Evolutionary conservation across 1,139 yeast genomes (phyloP).

Genomic region (Taiozyma sp.): DNA sequence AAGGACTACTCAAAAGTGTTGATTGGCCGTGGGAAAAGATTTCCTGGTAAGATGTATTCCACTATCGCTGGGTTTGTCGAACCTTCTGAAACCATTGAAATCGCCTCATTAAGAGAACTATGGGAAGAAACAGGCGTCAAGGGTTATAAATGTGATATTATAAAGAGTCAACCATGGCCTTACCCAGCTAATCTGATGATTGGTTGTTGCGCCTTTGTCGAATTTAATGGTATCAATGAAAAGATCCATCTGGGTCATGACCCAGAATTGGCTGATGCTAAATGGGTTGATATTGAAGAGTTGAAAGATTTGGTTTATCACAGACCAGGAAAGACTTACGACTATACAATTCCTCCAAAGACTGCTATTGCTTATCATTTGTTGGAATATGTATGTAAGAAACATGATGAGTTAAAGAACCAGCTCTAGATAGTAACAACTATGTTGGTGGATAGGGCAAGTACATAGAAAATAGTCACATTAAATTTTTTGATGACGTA

Average conservation of each 20-base stretch:
- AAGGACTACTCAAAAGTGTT: slow-evolving; percentile 55
- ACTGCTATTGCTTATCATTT: slow-evolving; percentile 44
- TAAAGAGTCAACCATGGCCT: slow-evolving; percentile 92
- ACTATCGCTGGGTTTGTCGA: slow-evolving; percentile 95
- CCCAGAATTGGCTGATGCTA: slow-evolving; percentile 76
- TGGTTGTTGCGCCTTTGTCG: slow-evolving; percentile 79
- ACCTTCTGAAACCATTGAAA: slow-evolving; percentile 89
- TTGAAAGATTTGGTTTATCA: slow-evolving; percentile 39
- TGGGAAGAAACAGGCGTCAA: slow-evolving; percentile 94
- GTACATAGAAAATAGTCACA: too few species aligned
- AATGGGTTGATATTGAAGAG: slow-evolving; percentile 66
- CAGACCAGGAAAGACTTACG: slow-evolving; percentile 21
- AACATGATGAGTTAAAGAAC: slow-evolving; percentile 11
- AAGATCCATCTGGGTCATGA: slow-evolving; percentile 71
- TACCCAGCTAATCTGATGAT: slow-evolving; percentile 91
- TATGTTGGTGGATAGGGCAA: too few species aligned
- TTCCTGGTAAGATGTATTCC: slow-evolving; percentile 54
- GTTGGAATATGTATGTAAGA: slow-evolving; percentile 30
- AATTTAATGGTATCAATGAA: slow-evolving; percentile 55
- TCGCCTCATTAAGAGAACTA: slow-evolving; percentile 80
- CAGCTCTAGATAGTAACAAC: neutral
- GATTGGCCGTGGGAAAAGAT: slow-evolving; percentile 63
- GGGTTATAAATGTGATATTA: slow-evolving; percentile 51
- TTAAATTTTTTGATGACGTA: too few species aligned
- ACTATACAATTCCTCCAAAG: slow-evolving; percentile 38